Evolutionary conservation across 108 stramenopile species (phyloP).

Genomic region (Stephanodiscus triporus): DNA sequence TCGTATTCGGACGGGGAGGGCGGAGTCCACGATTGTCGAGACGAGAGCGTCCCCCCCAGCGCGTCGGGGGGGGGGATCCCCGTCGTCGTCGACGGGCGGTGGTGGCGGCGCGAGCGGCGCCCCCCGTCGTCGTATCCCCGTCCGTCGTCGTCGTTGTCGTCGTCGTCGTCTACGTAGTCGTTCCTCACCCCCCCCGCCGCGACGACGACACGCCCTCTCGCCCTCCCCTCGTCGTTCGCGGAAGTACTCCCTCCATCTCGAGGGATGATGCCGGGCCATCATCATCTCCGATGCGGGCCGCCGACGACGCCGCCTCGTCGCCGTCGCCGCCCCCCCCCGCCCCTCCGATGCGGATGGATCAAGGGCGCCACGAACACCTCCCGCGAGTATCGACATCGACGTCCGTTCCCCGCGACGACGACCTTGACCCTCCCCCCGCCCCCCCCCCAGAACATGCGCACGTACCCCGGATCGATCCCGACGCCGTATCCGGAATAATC

Average conservation of each 20-base stretch:
- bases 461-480: conserved; percentile 12
- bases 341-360: conserved; percentile 32
- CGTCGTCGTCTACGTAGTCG: background rate
- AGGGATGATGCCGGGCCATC: too few relatives aligned
- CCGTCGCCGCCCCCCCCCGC: too few relatives aligned
- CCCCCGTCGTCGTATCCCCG: too few relatives aligned
- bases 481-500: conserved; percentile 86
- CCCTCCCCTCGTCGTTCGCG: too few relatives aligned
- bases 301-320: too few relatives aligned
- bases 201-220: too few relatives aligned
- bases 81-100: too few relatives aligned
- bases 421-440: background rate
- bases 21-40: conserved; percentile 21
- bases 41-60: conserved; percentile 15
- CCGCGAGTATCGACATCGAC: background rate
- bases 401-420: background rate
- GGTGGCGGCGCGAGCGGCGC: too few relatives aligned
- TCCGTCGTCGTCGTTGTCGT: background rate
- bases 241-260: too few relatives aligned
- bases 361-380: conserved; percentile 39
- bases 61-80: background rate
- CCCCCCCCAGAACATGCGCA: background rate
- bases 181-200: background rate
- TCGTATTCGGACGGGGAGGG: conserved; percentile 52
- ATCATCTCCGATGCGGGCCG: too few relatives aligned